A percentile compares a stretch with the other conserved stretches of the same genome.
phyloP scores from a whole-genome alignment of 2,329 filamentous ascomycete species.

The Ceratocystis lukuohia region DNA sequence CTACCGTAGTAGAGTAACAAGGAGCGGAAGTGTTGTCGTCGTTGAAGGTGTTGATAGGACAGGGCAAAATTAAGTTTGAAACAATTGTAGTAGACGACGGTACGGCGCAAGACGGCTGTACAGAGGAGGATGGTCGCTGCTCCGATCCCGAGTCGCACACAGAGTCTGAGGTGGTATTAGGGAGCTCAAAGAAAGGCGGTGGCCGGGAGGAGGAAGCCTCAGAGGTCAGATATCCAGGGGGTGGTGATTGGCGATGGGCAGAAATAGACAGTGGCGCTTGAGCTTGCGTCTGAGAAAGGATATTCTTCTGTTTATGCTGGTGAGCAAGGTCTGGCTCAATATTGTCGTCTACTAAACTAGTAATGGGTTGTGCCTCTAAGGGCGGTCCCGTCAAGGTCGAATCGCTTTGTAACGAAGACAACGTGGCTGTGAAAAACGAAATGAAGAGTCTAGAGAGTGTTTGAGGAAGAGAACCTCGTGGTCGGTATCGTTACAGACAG shows the following conservation, averaged over 20 bases:
- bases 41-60: neutral
- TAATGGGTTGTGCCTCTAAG: conserved; percentile 16
- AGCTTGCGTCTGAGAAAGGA: conserved; percentile 10
- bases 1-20: conserved; percentile 20
- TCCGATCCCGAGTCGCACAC: conserved; percentile 28
- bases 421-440: conserved; percentile 29
- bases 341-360: neutral
- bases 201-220: conserved; percentile 42
- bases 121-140: conserved; percentile 25
- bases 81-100: conserved; percentile 20
- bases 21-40: conserved; percentile 27
- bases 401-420: conserved; percentile 26
- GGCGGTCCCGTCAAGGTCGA: conserved; percentile 15
- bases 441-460: conserved; percentile 16
- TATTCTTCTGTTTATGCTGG: conserved; percentile 9
- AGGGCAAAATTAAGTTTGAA: conserved; percentile 18
- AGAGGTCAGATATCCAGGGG: conserved; percentile 45
- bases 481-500: neutral
- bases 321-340: conserved; percentile 8
- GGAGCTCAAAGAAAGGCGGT: conserved; percentile 41
- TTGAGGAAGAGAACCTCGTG: neutral
- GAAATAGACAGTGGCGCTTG: conserved; percentile 13
- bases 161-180: conserved; percentile 35
- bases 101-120: conserved; percentile 7
- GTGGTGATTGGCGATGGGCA: conserved; percentile 29